Evolutionary conservation across 2,329 filamentous ascomycete genomes (phyloP).

Genomic region (Pseudopyrenochaeta lycopersici): DNA sequence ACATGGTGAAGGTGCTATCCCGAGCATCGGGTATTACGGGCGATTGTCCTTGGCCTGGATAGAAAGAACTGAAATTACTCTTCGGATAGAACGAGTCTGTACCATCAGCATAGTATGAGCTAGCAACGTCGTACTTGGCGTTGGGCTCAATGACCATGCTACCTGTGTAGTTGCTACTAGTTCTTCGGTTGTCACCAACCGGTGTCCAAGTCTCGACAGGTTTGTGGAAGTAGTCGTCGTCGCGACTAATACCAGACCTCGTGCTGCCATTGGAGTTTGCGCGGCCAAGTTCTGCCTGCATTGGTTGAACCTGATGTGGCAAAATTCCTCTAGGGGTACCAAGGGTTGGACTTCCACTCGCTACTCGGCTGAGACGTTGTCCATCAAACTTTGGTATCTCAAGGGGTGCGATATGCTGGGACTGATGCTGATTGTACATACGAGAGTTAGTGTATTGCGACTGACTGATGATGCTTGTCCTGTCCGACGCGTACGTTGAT

Average conservation of each 20-base stretch:
- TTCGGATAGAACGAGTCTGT: constrained; percentile 48
- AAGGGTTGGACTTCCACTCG: constrained; percentile 74
- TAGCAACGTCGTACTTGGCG: constrained; percentile 62
- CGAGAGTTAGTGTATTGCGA: constrained; percentile 61
- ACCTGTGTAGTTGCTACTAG: constrained; percentile 56
- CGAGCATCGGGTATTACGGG: constrained; percentile 70
- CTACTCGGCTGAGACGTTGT: constrained; percentile 71
- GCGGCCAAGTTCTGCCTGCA: constrained; percentile 50
- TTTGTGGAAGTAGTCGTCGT: constrained; percentile 40
- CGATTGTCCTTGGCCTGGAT: constrained; percentile 52
- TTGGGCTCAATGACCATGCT: constrained; percentile 53
- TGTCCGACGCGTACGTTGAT: constrained; percentile 49
- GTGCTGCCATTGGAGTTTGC: constrained; percentile 49
- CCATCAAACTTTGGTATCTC: constrained; percentile 62
- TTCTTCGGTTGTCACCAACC: constrained; percentile 43
- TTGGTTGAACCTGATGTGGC: constrained; percentile 41
- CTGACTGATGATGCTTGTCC: constrained; percentile 49
- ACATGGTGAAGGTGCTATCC: constrained; percentile 60
- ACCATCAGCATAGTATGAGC: constrained; percentile 51
- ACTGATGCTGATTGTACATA: constrained; percentile 67
- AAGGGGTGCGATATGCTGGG: constrained; percentile 75
- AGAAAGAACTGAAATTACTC: constrained; percentile 66
- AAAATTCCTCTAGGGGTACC: constrained; percentile 63
- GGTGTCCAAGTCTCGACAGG: constrained; percentile 50
- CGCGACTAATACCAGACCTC: constrained; percentile 41